A percentile compares a stretch with the other conserved stretches of the same genome.
phyloP scores from a whole-genome alignment of 1,284 basidiomycete genomes.

The Thelephora terrestris region DNA sequence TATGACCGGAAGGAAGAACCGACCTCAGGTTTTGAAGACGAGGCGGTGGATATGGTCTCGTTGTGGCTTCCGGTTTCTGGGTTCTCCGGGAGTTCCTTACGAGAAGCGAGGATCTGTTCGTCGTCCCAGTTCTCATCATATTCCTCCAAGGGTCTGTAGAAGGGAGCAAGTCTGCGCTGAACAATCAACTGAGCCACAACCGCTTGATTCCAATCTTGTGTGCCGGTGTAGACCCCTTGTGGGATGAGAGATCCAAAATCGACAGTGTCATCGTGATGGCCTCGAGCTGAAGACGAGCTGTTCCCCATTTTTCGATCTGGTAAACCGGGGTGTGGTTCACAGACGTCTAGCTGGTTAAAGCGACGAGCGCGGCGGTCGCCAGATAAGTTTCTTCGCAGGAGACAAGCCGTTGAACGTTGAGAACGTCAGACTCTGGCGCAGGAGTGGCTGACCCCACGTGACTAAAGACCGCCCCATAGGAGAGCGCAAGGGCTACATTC shows the following conservation, averaged over 20 bases:
- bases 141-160: constrained; percentile 93
- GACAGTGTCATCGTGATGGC: constrained; percentile 66
- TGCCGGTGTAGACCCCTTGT: constrained; percentile 84
- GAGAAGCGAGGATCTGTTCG: constrained; percentile 69
- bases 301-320: constrained; percentile 52
- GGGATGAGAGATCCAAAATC: constrained; percentile 80
- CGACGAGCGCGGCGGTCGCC: not conserved
- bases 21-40: constrained; percentile 25
- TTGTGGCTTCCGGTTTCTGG: constrained; percentile 24
- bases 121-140: constrained; percentile 82
- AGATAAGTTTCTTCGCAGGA: not conserved
- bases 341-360: not conserved
- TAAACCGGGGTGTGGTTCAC: not conserved
- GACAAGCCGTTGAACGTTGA: not conserved
- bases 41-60: constrained; percentile 17
- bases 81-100: constrained; percentile 48
- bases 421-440: not conserved
- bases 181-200: constrained; percentile 83
- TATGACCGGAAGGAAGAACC: constrained; percentile 4
- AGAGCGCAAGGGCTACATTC: not conserved
- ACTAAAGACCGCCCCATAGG: not conserved
- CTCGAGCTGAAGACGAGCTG: constrained; percentile 58
- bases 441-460: not conserved
- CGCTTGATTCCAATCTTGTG: constrained; percentile 84
- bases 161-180: constrained; percentile 85